Evolutionary conservation across 2,329 filamentous ascomycete species (phyloP).

Genomic region (Aspergillus oerlinghausenensis): DNA sequence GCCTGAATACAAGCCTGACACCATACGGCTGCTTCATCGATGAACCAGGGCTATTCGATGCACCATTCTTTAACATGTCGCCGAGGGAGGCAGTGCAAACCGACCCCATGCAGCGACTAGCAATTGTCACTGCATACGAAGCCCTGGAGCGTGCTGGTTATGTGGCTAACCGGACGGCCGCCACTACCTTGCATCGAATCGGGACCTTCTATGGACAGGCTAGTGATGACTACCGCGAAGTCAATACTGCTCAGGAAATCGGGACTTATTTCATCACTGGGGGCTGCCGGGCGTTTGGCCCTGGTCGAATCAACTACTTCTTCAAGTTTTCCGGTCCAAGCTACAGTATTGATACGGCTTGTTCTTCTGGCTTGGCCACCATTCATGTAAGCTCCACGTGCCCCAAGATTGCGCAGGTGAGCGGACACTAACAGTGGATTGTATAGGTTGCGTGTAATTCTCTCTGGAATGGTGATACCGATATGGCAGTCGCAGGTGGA

Average conservation of each 20-base stretch:
- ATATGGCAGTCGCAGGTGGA: conserved; percentile 75
- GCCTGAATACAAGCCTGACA: conserved; percentile 26
- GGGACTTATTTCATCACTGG: conserved; percentile 64
- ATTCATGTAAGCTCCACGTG: conserved; percentile 39
- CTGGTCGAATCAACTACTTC: conserved; percentile 66
- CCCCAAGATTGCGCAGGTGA: no score
- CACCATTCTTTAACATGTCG: conserved; percentile 47
- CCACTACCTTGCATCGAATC: conserved; percentile 58
- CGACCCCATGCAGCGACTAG: not conserved
- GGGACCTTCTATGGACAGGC: conserved; percentile 71
- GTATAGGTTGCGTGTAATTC: conserved; percentile 62
- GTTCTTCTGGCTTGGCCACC: conserved; percentile 67
- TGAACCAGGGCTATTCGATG: conserved; percentile 34
- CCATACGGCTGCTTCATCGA: conserved; percentile 35
- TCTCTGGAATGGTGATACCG: conserved; percentile 68
- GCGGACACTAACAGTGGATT: no score
- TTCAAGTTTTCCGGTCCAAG: conserved; percentile 72
- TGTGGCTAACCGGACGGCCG: conserved; percentile 64
- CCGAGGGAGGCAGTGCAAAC: conserved; percentile 55
- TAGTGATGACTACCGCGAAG: conserved; percentile 63
- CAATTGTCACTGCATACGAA: conserved; percentile 53
- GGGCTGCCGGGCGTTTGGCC: conserved; percentile 56
- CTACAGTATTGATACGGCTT: conserved; percentile 68
- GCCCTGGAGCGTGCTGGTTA: conserved; percentile 72
- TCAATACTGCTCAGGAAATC: conserved; percentile 67